These are phyloP conservation scores for Candida stauntonica DNA, from an alignment of 805 yeast species.

Conservation along the genomic window DNA sequence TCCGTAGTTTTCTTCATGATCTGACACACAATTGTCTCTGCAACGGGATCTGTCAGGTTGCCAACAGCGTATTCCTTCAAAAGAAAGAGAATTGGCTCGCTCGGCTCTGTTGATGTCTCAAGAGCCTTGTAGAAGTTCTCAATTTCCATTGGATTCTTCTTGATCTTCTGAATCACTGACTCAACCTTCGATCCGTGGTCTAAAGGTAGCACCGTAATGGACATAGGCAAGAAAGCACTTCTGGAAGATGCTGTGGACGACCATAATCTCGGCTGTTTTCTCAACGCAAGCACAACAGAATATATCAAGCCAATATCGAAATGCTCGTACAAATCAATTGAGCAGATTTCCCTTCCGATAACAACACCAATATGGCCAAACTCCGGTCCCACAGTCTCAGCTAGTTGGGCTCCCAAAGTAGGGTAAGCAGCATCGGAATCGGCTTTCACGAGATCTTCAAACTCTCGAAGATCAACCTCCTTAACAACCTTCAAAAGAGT, in stretches of 20 bases:
- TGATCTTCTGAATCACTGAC: slow-evolving; percentile 27
- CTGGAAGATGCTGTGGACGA: slow-evolving; percentile 29
- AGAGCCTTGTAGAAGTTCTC: slow-evolving; percentile 25
- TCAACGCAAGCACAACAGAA: slow-evolving; percentile 46
- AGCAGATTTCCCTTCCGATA: slow-evolving; percentile 20
- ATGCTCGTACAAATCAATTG: not conserved
- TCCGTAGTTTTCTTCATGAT: slow-evolving; percentile 29
- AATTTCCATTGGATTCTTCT: slow-evolving; percentile 21
- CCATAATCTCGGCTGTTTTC: slow-evolving; percentile 48
- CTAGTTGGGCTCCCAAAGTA: slow-evolving; percentile 17
- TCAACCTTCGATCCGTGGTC: slow-evolving; percentile 32
- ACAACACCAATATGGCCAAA: slow-evolving; percentile 24
- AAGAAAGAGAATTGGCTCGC: slow-evolving; percentile 38
- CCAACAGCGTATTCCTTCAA: slow-evolving; percentile 55
- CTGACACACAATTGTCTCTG: slow-evolving; percentile 46
- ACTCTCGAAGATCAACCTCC: slow-evolving; percentile 28
- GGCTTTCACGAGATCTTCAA: slow-evolving; percentile 19
- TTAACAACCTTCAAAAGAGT: slow-evolving; percentile 35
- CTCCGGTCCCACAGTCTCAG: slow-evolving; percentile 21
- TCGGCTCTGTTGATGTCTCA: slow-evolving; percentile 1
- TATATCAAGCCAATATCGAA: slow-evolving; percentile 31
- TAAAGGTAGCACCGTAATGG: slow-evolving; percentile 42
- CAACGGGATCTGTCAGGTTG: slow-evolving; percentile 41
- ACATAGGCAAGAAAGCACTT: slow-evolving; percentile 35
- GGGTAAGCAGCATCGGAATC: slow-evolving; percentile 27